phyloP scores from a whole-genome alignment of 371 early-diverging fungal genomes.

The Parasitella parasitica region DNA sequence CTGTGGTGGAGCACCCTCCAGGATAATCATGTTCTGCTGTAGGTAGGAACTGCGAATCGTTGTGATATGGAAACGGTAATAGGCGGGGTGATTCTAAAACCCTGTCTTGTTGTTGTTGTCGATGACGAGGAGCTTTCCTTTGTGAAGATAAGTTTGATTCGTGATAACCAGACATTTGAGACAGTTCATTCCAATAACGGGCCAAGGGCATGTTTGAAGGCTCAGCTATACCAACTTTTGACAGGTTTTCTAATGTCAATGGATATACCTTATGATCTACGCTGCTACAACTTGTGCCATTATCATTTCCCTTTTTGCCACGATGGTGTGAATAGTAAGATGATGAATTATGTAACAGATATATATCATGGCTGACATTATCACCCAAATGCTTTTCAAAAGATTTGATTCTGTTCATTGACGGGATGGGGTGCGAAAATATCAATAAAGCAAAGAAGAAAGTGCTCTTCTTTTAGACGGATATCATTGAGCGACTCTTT shows the following conservation, averaged over 20 bases:
- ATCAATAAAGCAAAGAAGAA: neutral
- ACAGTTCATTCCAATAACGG: slow-evolving; percentile 12
- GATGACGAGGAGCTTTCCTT: slow-evolving; percentile 1
- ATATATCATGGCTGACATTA: neutral
- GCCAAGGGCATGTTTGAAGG: slow-evolving; percentile 18
- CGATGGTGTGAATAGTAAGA: slow-evolving; percentile 2
- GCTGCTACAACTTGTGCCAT: neutral
- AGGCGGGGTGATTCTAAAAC: slow-evolving; percentile 25
- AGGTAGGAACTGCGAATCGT: slow-evolving; percentile 28
- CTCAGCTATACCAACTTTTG: slow-evolving; percentile 16
- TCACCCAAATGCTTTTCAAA: slow-evolving; percentile 5
- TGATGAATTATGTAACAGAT: neutral
- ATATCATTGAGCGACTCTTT: neutral
- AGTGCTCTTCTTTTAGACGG: neutral
- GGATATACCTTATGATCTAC: neutral
- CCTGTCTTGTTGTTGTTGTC: neutral
- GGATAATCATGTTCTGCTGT: slow-evolving; percentile 28
- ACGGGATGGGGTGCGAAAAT: neutral
- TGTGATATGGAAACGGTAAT: slow-evolving; percentile 30
- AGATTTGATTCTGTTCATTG: neutral
- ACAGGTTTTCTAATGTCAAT: slow-evolving; percentile 20
- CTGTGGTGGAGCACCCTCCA: slow-evolving; percentile 1
- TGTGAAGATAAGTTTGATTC: neutral
- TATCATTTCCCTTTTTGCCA: neutral
- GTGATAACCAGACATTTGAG: neutral